A percentile compares a stretch with the other conserved stretches of the same genome.
Conservation (phyloP, 257 asterid species). For the Hygrophila difformis region DNA sequence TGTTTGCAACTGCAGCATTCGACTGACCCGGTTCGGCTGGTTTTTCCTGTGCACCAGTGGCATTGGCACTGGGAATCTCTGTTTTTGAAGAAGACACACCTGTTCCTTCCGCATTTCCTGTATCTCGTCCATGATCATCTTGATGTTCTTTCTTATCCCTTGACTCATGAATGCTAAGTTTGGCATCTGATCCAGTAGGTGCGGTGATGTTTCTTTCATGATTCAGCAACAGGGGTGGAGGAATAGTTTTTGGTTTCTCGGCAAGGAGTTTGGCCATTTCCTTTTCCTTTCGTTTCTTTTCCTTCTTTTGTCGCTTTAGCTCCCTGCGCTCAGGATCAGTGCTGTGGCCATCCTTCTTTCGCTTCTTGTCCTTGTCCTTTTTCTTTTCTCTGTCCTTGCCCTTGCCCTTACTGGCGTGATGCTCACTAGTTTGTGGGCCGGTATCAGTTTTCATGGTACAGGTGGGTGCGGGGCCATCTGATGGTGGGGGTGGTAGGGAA, state of each 20-base stretch:
- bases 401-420: constrained; percentile 18
- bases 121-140: constrained; percentile 21
- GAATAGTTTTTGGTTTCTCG: constrained; percentile 26
- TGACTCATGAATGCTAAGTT: constrained; percentile 12
- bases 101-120: constrained; percentile 15
- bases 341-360: constrained; percentile 32
- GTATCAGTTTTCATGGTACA: constrained; percentile 21
- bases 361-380: constrained; percentile 46
- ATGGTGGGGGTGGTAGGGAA: constrained; percentile 23
- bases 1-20: constrained; percentile 26
- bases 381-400: constrained; percentile 14
- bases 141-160: constrained; percentile 10
- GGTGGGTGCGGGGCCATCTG: constrained; percentile 21
- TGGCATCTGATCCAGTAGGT: constrained; percentile 14
- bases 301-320: constrained; percentile 61
- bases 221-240: constrained; percentile 22
- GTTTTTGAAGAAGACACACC: constrained; percentile 7
- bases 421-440: constrained; percentile 31
- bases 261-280: constrained; percentile 59
- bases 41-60: constrained; percentile 11
- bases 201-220: constrained; percentile 14
- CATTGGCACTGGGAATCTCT: constrained; percentile 17
- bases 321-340: constrained; percentile 57
- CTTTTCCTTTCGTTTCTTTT: constrained; percentile 83
- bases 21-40: constrained; percentile 26